Base-by-base conservation (phyloP, 164 flowering plant species). In the Vitis rupestris region DNA sequence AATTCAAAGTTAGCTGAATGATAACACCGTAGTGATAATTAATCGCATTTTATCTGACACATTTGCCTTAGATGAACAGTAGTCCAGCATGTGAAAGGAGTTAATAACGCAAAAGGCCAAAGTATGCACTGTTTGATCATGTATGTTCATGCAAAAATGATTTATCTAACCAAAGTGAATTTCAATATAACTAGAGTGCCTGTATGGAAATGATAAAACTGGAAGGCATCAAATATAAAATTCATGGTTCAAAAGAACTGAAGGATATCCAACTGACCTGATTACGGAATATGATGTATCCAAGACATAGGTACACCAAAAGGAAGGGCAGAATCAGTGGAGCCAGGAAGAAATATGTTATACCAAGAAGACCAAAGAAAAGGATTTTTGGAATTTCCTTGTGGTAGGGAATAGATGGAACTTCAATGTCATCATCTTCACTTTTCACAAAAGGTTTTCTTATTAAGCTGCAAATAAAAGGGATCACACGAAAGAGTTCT, bases 301-400 rank as follows among this genome's bases (percentile, higher is more conserved):
- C 97, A 67, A 94, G 82, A 80, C 90, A 86, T 70, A 73, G 85
- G 85, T 90, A 92, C 23, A 77, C 81, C 84, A 94, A 71, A 57
- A 94, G 76, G 80, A 94, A 94, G 10, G 99, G 99, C 66, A 92
- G 79, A 65, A 94, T 94, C 23, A 94, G 70, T 9, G 98, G 99
- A 31, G 99, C 95, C n/a, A 91, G 83, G 73, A 90, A 84, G 80
- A 90, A 91, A 79, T 90, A 94, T 37, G 96, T 87, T 56, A 86
- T 74, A 19, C 99, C 97, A 63, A 91, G 98, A 75, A 94, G 98
- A 64, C 84, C 92, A 75, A 92, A 91, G 53, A 92, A 88, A 16
- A 91, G 89, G 73, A 87, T 67, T 68, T 80, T 83, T 5, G 99
- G 96, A 64, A 88, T 81, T 61, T 88, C 92, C 16, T 76, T 79